Evolutionary conservation across 148 eudicot species (phyloP), one percentile per base, ranked within the genome.

Genomic region (Simmondsia chinensis): DNA sequence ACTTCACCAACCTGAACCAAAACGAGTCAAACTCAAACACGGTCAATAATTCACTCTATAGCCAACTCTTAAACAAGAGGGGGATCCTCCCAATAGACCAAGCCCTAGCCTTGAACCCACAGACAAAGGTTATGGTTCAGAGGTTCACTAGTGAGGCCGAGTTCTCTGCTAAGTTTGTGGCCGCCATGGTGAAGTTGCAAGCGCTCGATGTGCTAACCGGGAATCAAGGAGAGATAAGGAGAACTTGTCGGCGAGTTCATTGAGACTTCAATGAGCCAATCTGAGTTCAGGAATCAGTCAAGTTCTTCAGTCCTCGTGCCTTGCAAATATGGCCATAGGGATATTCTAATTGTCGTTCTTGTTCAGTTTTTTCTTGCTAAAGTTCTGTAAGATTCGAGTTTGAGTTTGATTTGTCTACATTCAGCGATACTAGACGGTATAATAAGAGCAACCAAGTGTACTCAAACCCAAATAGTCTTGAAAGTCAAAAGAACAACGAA

Each of bases 21-120:
- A 52, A 52, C 18, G 21, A 58, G 20, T 6, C 1, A 4, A 60
- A 46, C 4, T 43, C 51, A 9, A 51, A 60, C 36, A 43, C 0
- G n/a, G 44, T 60, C 6, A 57, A 51, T 32, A 60, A 60, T 36
- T 60, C 64, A 25, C 51, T 60, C 23, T 60, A 19, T n/a, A 24
- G 21, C 30, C 64, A 60, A 36, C 44, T 52, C 17, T 7, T 36
- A 0, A 45, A 28, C 12, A 33, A 60, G 8, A 44, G 52, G 30
- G 59, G 53, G 38, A 12, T 61, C n/a, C 28, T 61, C 1, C 46
- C 39, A 15, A 28, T 61, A 4, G 66, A 61, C 12, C 65, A 60
- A 36, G 52, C 45, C 4, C 3, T 60, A 20, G 40, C 46, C n/a
- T 33, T 33, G 9, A 54, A 61, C 33, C 14, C 48, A 1, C 8